phyloP scores from a whole-genome alignment of 805 yeast genomes.

The Scheffersomyces amazonensis region DNA sequence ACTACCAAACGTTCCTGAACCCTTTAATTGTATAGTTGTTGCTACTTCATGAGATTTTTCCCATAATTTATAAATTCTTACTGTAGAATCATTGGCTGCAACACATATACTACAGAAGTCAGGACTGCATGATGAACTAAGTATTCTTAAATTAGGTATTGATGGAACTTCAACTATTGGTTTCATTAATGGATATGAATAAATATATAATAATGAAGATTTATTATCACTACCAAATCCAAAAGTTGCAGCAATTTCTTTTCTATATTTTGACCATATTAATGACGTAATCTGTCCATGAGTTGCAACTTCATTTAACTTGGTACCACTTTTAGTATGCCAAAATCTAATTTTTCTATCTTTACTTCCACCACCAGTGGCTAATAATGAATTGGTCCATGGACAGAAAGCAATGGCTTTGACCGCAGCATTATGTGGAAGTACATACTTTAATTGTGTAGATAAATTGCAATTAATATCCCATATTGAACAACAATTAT shows the following conservation, averaged over 20 bases:
- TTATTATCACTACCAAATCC: slow-evolving; percentile 65
- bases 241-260: slow-evolving; percentile 73
- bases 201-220: slow-evolving; percentile 56
- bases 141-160: slow-evolving; percentile 50
- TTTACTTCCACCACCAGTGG: slow-evolving; percentile 88
- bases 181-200: slow-evolving; percentile 64
- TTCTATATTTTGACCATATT: slow-evolving; percentile 65
- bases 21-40: slow-evolving; percentile 32
- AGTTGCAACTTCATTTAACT: slow-evolving; percentile 55
- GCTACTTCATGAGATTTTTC: slow-evolving; percentile 25
- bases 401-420: slow-evolving; percentile 91
- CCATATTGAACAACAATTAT: slow-evolving; percentile 80
- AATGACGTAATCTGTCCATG: slow-evolving; percentile 77
- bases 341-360: slow-evolving; percentile 82
- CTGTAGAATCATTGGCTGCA: slow-evolving; percentile 76
- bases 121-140: slow-evolving; percentile 68
- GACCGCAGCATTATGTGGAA: slow-evolving; percentile 81
- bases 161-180: slow-evolving; percentile 49
- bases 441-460: slow-evolving; percentile 45
- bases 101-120: slow-evolving; percentile 62
- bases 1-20: slow-evolving; percentile 19
- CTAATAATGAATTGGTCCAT: slow-evolving; percentile 76
- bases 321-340: slow-evolving; percentile 80
- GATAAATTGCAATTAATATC: slow-evolving; percentile 41
- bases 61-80: slow-evolving; percentile 77